Evolutionary conservation across 2,329 filamentous ascomycete genomes (phyloP).

Genomic region (Monosporascus sp.): DNA sequence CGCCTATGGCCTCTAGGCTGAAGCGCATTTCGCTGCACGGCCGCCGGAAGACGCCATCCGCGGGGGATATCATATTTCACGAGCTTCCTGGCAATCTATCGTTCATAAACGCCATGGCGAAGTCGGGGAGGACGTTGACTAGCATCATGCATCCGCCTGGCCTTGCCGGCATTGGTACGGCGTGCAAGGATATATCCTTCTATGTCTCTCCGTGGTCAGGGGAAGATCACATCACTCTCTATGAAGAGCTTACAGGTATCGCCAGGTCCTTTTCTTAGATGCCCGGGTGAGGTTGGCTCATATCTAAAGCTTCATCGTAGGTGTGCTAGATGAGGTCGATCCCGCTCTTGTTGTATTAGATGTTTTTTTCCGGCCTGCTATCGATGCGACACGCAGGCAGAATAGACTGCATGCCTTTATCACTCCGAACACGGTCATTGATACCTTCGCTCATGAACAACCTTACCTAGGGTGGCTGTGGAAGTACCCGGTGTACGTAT

Average conservation of each 20-base stretch:
- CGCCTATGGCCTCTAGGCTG: slow-evolving; percentile 7
- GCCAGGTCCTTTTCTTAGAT: no score
- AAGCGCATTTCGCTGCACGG: slow-evolving; percentile 10
- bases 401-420: slow-evolving; percentile 9
- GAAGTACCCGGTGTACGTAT: slow-evolving; percentile 12
- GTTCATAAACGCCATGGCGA: slow-evolving; percentile 5
- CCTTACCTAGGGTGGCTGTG: slow-evolving; percentile 10
- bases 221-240: not conserved
- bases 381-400: slow-evolving; percentile 9
- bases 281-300: no score
- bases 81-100: slow-evolving; percentile 9
- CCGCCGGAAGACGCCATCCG: slow-evolving; percentile 8
- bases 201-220: not conserved
- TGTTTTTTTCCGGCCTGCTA: slow-evolving; percentile 7
- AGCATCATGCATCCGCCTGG: slow-evolving; percentile 16
- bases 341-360: slow-evolving; percentile 17
- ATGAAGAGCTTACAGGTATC: not conserved
- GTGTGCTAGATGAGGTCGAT: slow-evolving; percentile 10
- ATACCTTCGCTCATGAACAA: slow-evolving; percentile 7
- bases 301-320: not conserved
- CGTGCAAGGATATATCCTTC: no score
- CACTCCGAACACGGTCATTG: slow-evolving; percentile 9
- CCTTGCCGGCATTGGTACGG: not conserved
- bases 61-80: slow-evolving; percentile 17
- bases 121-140: slow-evolving; percentile 10